These are phyloP conservation scores for Naumovozyma castellii DNA, from an alignment of 805 yeast genomes.

Conservation along the genomic window DNA sequence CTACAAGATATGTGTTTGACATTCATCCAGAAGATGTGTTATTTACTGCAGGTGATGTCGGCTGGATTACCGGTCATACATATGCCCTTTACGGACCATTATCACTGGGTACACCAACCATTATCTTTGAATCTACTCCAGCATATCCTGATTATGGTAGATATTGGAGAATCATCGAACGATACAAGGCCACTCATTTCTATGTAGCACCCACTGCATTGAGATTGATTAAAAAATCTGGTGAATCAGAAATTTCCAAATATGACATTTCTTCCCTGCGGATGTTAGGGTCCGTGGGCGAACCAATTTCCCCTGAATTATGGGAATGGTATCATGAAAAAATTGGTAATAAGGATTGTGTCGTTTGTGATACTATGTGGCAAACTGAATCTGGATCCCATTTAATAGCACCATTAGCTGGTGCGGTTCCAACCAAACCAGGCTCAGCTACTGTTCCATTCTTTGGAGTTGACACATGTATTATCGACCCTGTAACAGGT, in stretches of 20 bases:
- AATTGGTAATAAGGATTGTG: slow-evolving; percentile 83
- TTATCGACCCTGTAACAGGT: slow-evolving; percentile 90
- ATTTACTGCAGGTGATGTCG: slow-evolving; percentile 97
- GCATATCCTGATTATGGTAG: slow-evolving; percentile 92
- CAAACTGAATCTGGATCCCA: slow-evolving; percentile 98
- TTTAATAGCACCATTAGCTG: slow-evolving; percentile 88
- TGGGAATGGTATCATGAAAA: slow-evolving; percentile 98
- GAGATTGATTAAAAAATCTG: slow-evolving; percentile 82
- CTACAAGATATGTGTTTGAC: slow-evolving; percentile 90
- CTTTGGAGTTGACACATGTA: slow-evolving; percentile 85
- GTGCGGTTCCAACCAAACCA: slow-evolving; percentile 90
- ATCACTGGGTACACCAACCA: slow-evolving; percentile 77
- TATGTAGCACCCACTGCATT: slow-evolving; percentile 99
- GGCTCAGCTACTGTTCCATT: slow-evolving; percentile 96
- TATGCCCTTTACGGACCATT: slow-evolving; percentile 94
- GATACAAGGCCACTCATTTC: slow-evolving; percentile 84
- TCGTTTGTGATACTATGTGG: slow-evolving; percentile 95
- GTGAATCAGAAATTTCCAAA: slow-evolving; percentile 69
- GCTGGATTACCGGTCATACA: slow-evolving; percentile 99
- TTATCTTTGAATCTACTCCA: slow-evolving; percentile 95
- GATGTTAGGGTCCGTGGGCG: slow-evolving; percentile 97
- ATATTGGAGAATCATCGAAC: slow-evolving; percentile 93
- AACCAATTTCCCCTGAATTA: slow-evolving; percentile 94
- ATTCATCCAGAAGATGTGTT: slow-evolving; percentile 78
- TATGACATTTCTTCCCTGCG: slow-evolving; percentile 78